Evolutionary conservation across 805 yeast genomes (phyloP), one percentile per base, ranked within the genome.

Genomic region (Naumovozyma castellii): DNA sequence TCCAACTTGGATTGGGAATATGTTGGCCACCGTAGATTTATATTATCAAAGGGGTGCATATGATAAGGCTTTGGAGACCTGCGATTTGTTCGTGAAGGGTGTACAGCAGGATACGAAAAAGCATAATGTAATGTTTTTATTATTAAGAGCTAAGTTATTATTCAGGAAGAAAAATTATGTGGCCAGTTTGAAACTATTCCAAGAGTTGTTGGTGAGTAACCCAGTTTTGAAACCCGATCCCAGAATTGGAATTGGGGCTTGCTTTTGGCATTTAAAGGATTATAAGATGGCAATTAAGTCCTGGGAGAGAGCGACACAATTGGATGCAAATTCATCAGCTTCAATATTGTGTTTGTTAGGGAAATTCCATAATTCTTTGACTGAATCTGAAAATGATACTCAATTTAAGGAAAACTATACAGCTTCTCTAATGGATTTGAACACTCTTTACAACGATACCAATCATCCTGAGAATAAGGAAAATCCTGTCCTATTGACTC

Each of bases 201-300:
- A 92, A 67, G 83, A 81, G 47, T 79, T 84, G 5, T 67, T 92
- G 47, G 71, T 80, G 27, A 68, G 79, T 37, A 80, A 86, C 45
- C 97, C 97, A 2, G 57, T 81, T 29, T 65, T 82, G 49, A 73
- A 74, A 49, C 97, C 97, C 3, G 97, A 90, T 64, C 94, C 97
- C 15, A 72, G 99, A 61, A 73, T 92, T 44, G 99, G 97, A 20
- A 76, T 90, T 44, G 99, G 98, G 28, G 66, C 92, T 47, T 88
- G 97, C 61, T 90, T 80, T 57, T 92, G 97, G 97, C 75, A 75
- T 44, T 66, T 92, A 45, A 81, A 81, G 38, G 94, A 85, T 58
- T 73, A 75, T 46, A 73, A 72, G 38, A 73, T 85, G 66, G 97
- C 98, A 0, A 54, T 72, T 5, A 65, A 67, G 37, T 81, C 97